Evolutionary conservation across 2,329 filamentous ascomycete species (phyloP).

Genomic region (Fusarium keratoplasticum): DNA sequence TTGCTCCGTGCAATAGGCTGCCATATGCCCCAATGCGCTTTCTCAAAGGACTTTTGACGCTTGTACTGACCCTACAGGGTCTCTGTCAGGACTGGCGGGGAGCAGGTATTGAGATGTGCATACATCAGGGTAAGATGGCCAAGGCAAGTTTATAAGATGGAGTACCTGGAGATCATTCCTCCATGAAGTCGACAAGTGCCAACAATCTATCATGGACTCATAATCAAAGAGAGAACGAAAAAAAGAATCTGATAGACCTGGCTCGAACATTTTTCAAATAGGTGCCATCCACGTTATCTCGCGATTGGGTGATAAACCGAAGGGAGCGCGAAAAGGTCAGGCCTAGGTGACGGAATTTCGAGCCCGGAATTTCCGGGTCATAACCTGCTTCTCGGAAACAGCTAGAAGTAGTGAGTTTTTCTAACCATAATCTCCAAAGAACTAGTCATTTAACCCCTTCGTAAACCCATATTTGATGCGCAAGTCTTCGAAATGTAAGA

Average conservation of each 20-base stretch:
- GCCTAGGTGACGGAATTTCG: background rate
- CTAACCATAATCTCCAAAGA: too few species aligned
- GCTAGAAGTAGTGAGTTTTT: too few species aligned
- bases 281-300: background rate
- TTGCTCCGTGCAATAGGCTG: too few species aligned
- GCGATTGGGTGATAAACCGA: background rate
- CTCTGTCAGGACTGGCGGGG: background rate
- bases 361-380: background rate
- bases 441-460: too few species aligned
- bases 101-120: background rate
- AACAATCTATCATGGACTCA: background rate
- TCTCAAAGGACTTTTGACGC: too few species aligned
- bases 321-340: background rate
- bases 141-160: background rate
- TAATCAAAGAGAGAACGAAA: background rate
- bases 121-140: background rate
- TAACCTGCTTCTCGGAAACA: background rate
- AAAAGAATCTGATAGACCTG: background rate
- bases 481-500: too few species aligned
- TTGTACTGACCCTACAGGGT: background rate
- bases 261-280: background rate
- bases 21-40: too few species aligned
- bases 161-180: background rate
- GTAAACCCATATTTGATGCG: too few species aligned
- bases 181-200: background rate